Evolutionary conservation across 805 yeast species (phyloP), one percentile per base, ranked within the genome.

Genomic region (Candida ortonii): DNA sequence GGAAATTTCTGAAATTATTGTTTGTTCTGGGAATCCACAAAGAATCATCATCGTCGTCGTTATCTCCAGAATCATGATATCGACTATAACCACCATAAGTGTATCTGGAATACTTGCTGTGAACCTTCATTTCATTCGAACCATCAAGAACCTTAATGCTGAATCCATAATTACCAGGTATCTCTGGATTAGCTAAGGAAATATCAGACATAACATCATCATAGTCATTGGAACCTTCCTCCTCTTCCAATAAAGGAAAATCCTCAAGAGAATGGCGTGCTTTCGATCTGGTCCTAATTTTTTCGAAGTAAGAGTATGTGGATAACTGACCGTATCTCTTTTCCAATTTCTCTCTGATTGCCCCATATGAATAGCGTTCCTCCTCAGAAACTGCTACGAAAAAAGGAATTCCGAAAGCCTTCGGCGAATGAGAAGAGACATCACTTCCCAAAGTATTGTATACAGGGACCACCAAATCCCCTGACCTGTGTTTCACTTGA

Each of bases 391-490:
- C 50, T 0, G 78, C 69, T 18, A 88, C 65, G 46, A 88, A 79
- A 47, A 86, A 76, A 3, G 97, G 97, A 1, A 80, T 55, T 2
- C 88, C 94, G 60, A 87, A 84, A 1, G 78, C 59, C 26, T 67
- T 67, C 1, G 70, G 65, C 33, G 61, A 59, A 1, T 64, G 55
- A 16, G 44, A 37, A 27, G 49, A 46, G 55, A 68, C 59, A 47
- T 66, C 53, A 46, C 69, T 50, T 25, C 57, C 39, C 22, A 54
- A 50, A 0, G 73, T 62, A 42, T 68, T 79, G 36, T 78, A 57
- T 0, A 84, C 79, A 0, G 93, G 90, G 7, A 82, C 66, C 15
- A 81, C 62, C 5, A 75, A 44, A 44, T 76, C 76, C 24, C 70
- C 74, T 3, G 75, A 69, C 5, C 61, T 59, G 27, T 60, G 65